phyloP scores from a whole-genome alignment of 2,329 filamentous ascomycete genomes.

The Colletotrichum echinochloae region DNA sequence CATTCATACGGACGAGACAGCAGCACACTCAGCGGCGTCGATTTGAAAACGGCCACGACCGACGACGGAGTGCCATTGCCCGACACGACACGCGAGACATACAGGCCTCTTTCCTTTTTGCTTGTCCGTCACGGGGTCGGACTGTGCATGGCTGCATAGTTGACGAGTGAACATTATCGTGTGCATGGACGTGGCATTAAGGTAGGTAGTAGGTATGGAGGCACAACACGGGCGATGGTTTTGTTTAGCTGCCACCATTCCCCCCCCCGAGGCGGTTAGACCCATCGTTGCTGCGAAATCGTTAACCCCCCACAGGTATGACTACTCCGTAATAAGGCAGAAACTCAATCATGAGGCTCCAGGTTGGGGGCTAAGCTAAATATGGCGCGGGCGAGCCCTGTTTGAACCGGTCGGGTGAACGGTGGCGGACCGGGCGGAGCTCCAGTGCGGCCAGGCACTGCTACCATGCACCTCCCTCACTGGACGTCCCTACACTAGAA shows the following conservation, averaged over 20 bases:
- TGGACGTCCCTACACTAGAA: neutral
- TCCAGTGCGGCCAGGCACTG: slow-evolving; percentile 18
- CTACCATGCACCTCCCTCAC: slow-evolving; percentile 4
- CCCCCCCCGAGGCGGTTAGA: slow-evolving; percentile 29
- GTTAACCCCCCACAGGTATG: slow-evolving; percentile 8
- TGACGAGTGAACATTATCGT: neutral
- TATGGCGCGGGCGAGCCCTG: slow-evolving; percentile 1
- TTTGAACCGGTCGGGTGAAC: slow-evolving; percentile 26
- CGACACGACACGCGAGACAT: slow-evolving; percentile 1
- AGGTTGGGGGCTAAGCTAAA: slow-evolving; percentile 22
- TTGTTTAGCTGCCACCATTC: slow-evolving; percentile 12
- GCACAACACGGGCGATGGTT: slow-evolving; percentile 4
- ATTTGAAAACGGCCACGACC: neutral
- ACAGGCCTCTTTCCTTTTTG: neutral
- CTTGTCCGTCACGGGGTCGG: neutral
- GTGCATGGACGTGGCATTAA: slow-evolving; percentile 15
- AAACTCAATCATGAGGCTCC: slow-evolving; percentile 17
- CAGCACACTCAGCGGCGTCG: neutral
- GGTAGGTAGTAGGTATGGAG: neutral
- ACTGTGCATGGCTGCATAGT: slow-evolving; percentile 1
- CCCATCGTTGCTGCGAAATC: slow-evolving; percentile 6
- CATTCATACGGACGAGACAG: slow-evolving; percentile 15
- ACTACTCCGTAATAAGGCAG: slow-evolving; percentile 21
- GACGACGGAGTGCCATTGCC: neutral
- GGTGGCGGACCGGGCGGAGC: slow-evolving; percentile 36